phyloP scores from a whole-genome alignment of 306 rosid species.

The Canavalia gladiata region DNA sequence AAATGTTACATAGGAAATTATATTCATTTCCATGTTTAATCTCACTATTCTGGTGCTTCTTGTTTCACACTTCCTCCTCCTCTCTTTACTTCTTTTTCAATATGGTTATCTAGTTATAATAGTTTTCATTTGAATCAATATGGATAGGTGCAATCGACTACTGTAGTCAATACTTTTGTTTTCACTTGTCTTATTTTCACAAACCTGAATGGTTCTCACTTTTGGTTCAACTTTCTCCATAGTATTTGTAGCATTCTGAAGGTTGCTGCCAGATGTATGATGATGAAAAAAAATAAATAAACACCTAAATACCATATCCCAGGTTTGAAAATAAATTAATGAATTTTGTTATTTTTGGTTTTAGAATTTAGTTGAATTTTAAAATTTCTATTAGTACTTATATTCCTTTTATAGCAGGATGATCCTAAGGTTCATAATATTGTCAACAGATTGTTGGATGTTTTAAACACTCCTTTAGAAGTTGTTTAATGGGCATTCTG shows the following conservation, averaged over 20 bases:
- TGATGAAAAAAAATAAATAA: too few relatives aligned
- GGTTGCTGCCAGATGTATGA: too few relatives aligned
- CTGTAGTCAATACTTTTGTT: too few relatives aligned
- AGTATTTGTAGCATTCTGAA: too few relatives aligned
- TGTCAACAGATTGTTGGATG: conserved; percentile 94
- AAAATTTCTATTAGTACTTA: conserved; percentile 6
- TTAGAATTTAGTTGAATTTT: conserved; percentile 1
- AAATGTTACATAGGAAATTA: conserved; percentile 38
- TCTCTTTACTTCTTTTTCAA: conserved; percentile 44
- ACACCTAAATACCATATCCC: not conserved
- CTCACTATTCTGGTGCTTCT: conserved; percentile 31
- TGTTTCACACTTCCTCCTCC: conserved; percentile 18
- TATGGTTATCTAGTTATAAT: conserved; percentile 35
- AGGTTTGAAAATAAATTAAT: conserved; percentile 6
- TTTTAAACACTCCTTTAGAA: conserved; percentile 93
- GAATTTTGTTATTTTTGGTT: conserved; percentile 1
- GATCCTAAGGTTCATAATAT: conserved; percentile 94
- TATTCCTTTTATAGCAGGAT: conserved; percentile 64
- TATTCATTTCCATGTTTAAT: conserved; percentile 55
- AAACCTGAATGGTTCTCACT: too few relatives aligned
- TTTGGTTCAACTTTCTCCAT: too few relatives aligned
- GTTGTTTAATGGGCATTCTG: conserved; percentile 97
- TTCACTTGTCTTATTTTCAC: too few relatives aligned
- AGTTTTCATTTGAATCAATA: conserved; percentile 39
- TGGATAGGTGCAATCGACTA: too few relatives aligned